Base-by-base conservation (phyloP, 2,329 filamentous ascomycete genomes). In the Phoma sp. region DNA sequence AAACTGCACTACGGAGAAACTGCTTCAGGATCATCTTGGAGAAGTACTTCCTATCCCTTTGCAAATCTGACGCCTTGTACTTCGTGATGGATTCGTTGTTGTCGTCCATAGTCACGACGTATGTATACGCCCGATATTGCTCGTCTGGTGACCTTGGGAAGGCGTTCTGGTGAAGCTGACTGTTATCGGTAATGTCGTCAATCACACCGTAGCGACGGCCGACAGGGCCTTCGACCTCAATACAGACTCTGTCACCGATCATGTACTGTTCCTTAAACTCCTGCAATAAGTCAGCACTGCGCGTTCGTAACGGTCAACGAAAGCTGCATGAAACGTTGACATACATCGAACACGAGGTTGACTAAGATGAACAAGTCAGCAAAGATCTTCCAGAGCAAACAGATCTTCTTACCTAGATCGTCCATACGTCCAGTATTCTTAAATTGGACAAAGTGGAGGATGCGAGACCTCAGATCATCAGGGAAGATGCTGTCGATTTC, bases 1-100 rank as follows among this genome's bases (percentile, higher is more conserved):
- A 89, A n/a, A 97, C 89, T 0, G 92, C 95, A 75, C 96, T 93
- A 72, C 96, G 96, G 60, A 99, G 90, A 62, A 97, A 99, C 5
- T 92, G 91, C 30, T 93, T 87, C 36, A 99, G 81, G 73, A 97
- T 93, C 43, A 93, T 88, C 76, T 99, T 98, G 25, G 93, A 97
- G 71, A 98, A 99, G 41, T 91, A 84, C 66, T 93, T 96, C 47
- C 92, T 87, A 70, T 97, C 93, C 58, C 95, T 89, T 59, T 85
- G 88, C 52, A 98, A 88, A 69, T 96, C 89, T 44, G 70, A 66
- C 24, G 67, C 65, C 33, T 69, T 72, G 56, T 72, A 69, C 39
- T 68, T 70, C 10, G 63, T 89, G 81, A 74, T 91, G 35, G 61
- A 60, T 51, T 72, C 70, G 23, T 64, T 66, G 33, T 56, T 66